A percentile compares a stretch with the other conserved stretches of the same genome.
Evolutionary conservation across 2,329 filamentous ascomycete species (phyloP).

Genomic region (Ophiognomonia clavigignenti-juglandacearum): DNA sequence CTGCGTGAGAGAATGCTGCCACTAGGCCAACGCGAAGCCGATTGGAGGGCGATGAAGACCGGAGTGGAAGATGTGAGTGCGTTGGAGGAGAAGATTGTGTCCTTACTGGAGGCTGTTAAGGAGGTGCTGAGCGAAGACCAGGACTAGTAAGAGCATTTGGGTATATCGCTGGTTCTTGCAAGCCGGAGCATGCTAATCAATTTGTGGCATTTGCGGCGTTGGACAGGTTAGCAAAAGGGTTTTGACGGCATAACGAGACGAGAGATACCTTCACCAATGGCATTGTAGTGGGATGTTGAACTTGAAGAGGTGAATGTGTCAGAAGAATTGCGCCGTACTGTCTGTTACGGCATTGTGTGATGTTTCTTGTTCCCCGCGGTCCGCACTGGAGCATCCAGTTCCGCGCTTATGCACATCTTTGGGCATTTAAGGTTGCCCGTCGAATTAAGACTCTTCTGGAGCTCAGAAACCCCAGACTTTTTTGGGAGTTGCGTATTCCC

Average conservation of each 20-base stretch:
- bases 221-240: conserved; percentile 8
- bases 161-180: background rate
- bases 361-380: too few species aligned
- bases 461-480: too few species aligned
- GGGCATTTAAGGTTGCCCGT: background rate
- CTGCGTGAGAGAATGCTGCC: conserved; percentile 71
- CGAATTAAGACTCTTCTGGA: too few species aligned
- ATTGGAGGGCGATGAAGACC: conserved; percentile 45
- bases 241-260: conserved; percentile 5
- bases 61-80: conserved; percentile 50
- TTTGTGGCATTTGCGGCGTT: conserved; percentile 13
- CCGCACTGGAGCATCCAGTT: too few species aligned
- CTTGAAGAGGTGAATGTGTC: background rate
- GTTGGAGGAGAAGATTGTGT: conserved; percentile 72
- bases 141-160: conserved; percentile 30
- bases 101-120: conserved; percentile 58
- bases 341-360: background rate
- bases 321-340: conserved; percentile 4
- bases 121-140: conserved; percentile 48
- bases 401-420: too few species aligned
- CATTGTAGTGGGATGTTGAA: background rate
- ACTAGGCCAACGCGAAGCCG: conserved; percentile 65
- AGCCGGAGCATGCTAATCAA: conserved; percentile 4
- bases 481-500: too few species aligned
- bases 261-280: conserved; percentile 13